A percentile compares a stretch with the other conserved stretches of the same genome.
Evolutionary conservation across 768 basidiomycete genomes (phyloP).

Genomic region (Pulveroboletus sp.): DNA sequence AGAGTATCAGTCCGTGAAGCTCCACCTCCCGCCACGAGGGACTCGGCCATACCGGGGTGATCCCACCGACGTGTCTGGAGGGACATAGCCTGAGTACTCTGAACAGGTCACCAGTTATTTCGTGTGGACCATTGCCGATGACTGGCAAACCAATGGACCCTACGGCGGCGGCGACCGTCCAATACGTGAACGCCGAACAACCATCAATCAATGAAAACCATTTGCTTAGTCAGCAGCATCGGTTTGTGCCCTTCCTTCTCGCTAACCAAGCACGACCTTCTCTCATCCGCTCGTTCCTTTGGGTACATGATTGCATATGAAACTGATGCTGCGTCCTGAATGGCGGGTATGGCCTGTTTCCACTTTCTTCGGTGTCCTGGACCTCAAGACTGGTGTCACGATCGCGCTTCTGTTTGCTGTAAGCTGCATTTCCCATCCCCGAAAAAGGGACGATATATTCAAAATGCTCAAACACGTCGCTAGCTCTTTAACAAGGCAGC

Average conservation of each 20-base stretch:
- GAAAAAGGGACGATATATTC: background rate
- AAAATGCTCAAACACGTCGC: conserved; percentile 7
- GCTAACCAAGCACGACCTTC: background rate
- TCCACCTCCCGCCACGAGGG: no score
- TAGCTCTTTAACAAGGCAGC: conserved; percentile 96
- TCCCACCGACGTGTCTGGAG: no score
- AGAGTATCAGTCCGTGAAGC: no score
- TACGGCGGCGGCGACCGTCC: no score
- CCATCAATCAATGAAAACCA: no score
- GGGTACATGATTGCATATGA: conserved; percentile 49
- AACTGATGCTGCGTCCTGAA: conserved; percentile 76
- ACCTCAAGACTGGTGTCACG: conserved; percentile 91
- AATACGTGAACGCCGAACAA: no score
- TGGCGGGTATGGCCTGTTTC: conserved; percentile 78
- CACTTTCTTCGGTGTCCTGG: conserved; percentile 81
- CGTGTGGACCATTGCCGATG: no score
- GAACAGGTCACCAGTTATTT: no score
- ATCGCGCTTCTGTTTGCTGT: conserved; percentile 88
- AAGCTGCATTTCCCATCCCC: conserved; percentile 27
- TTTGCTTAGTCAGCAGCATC: conserved; percentile 20
- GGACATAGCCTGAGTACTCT: no score
- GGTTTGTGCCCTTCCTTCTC: background rate
- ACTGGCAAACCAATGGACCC: no score
- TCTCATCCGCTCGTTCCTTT: conserved; percentile 5
- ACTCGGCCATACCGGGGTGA: no score